Conservation (phyloP, 345 rosid genomes). For the Citrus hindsii region DNA sequence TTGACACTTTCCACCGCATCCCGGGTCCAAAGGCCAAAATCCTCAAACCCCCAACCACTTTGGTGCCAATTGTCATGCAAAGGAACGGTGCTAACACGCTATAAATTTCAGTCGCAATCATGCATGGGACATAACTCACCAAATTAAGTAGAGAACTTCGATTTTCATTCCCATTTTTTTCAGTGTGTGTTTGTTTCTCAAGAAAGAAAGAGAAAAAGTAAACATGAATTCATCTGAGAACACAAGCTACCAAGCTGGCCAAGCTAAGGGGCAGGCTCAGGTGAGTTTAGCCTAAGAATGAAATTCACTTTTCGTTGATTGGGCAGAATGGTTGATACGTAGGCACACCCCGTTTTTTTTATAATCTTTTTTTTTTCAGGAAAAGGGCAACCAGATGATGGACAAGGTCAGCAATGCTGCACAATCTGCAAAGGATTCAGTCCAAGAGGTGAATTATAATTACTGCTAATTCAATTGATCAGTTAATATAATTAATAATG, state of each 20-base stretch:
- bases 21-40: constrained; percentile 4
- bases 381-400: constrained; percentile 21
- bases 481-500: no score
- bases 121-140: neutral
- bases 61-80: neutral
- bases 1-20: neutral
- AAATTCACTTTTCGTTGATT: no score
- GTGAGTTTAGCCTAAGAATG: neutral
- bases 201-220: neutral
- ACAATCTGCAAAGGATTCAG: constrained; percentile 27
- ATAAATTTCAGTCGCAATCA: constrained; percentile 5
- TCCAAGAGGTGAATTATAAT: constrained; percentile 18
- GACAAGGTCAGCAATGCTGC: constrained; percentile 19
- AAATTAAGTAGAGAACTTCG: neutral
- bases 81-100: neutral
- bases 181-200: neutral
- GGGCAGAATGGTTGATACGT: no score
- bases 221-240: constrained; percentile 12
- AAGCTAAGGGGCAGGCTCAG: constrained; percentile 35
- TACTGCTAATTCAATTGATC: neutral
- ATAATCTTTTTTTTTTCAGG: constrained; percentile 9
- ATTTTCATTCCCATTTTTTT: neutral
- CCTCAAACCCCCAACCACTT: neutral
- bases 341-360: neutral
- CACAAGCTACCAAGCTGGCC: constrained; percentile 24